Conservation (phyloP, 1,139 yeast genomes). For the Tardiomyces digboiensis region DNA sequence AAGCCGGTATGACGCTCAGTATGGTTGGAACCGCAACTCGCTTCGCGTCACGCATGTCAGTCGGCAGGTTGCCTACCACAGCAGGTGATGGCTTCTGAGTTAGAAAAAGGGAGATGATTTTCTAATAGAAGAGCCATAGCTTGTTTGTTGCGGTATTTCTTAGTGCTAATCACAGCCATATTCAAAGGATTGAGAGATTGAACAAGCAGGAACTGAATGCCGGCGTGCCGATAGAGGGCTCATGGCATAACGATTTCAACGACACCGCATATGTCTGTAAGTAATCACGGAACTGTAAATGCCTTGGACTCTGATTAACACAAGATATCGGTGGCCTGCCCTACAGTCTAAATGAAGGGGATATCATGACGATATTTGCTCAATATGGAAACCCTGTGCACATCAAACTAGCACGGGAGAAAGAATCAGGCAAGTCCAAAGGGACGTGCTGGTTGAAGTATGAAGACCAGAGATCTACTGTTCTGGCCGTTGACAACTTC, state of each 20-base stretch:
- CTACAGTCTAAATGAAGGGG: slow-evolving; percentile 56
- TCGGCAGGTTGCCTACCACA: no score
- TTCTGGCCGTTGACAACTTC: slow-evolving; percentile 82
- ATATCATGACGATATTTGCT: slow-evolving; percentile 68
- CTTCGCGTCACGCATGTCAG: no score
- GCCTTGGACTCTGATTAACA: slow-evolving; percentile 14
- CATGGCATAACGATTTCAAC: slow-evolving; percentile 85
- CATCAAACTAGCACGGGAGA: slow-evolving; percentile 60
- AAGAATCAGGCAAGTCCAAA: slow-evolving; percentile 54
- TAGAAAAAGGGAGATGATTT: no score
- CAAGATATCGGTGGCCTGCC: slow-evolving; percentile 61
- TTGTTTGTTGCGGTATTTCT: no score
- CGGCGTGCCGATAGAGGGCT: slow-evolving; percentile 51
- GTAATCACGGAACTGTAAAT: slow-evolving; percentile 8
- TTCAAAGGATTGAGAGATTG: slow-evolving; percentile 18
- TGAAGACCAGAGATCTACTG: slow-evolving; percentile 71
- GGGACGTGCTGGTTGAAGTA: slow-evolving; percentile 83
- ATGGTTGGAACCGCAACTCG: no score
- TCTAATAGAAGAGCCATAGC: no score
- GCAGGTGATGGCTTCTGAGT: no score
- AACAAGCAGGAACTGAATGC: slow-evolving; percentile 58
- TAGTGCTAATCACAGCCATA: neutral
- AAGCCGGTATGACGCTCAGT: no score
- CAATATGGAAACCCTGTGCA: slow-evolving; percentile 88
- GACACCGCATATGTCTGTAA: slow-evolving; percentile 52